Evolutionary conservation across 1,139 yeast species (phyloP), one percentile per base, ranked within the genome.

Genomic region (Taphrina confusa): DNA sequence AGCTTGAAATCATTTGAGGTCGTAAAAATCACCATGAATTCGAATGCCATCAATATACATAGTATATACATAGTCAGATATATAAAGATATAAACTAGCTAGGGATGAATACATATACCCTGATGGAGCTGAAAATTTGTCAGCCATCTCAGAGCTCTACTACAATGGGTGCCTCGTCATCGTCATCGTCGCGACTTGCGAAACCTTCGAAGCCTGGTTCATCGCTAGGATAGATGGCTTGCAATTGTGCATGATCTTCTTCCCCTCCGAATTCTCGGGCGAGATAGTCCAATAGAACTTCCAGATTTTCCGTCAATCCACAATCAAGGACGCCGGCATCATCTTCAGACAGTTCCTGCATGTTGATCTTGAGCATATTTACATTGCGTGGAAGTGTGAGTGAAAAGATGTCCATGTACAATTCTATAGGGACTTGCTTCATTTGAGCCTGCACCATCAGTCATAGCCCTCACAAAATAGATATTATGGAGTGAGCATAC

Each of bases 101-200:
- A n/a, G n/a, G n/a, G n/a, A n/a, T n/a, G n/a, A n/a, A n/a, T n/a
- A n/a, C n/a, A n/a, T n/a, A n/a, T n/a, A n/a, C n/a, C n/a, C n/a
- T n/a, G n/a, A n/a, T n/a, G n/a, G n/a, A n/a, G n/a, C n/a, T n/a
- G n/a, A n/a, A n/a, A n/a, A n/a, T n/a, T n/a, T n/a, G n/a, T n/a
- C n/a, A n/a, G n/a, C n/a, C n/a, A n/a, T n/a, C n/a, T n/a, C n/a
- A n/a, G n/a, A 47, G 42, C 18, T 42, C 44, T 6, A 54, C 58
- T 9, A 54, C 44, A 14, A 44, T 36, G 28, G 58, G 58, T 36
- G 37, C 40, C 25, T 54, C 58, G 11, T 54, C 58, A 33, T 54
- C 58, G n/a, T 45, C 45, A 44, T 54, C 58, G 31, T 40, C 33
- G 12, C 18, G 46, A 8, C 28, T n/a, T 6, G 6, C 11, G 25